Conservation (phyloP, 805 yeast genomes). For the Metschnikowia gelsemii region DNA sequence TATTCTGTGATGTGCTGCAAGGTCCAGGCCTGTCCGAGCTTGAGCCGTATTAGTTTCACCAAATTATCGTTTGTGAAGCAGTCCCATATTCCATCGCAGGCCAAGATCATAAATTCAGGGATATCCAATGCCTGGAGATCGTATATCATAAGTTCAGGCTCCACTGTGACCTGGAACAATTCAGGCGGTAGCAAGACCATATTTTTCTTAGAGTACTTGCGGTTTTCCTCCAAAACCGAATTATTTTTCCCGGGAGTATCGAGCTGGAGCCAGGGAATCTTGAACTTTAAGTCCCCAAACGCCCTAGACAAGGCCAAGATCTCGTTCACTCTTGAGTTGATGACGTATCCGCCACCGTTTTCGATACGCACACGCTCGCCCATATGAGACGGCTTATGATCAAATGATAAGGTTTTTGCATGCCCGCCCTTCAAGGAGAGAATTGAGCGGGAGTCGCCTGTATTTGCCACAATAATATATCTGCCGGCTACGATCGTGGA, state of each 20-base stretch:
- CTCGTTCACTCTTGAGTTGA: constrained; percentile 42
- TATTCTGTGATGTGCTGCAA: constrained; percentile 59
- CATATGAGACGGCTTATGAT: constrained; percentile 45
- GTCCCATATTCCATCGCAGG: constrained; percentile 51
- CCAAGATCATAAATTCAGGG: constrained; percentile 40
- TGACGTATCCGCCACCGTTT: constrained; percentile 39
- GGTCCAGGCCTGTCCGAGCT: constrained; percentile 55
- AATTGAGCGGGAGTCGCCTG: constrained; percentile 76
- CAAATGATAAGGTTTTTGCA: constrained; percentile 51
- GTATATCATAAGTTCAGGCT: constrained; percentile 42
- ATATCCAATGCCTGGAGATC: constrained; percentile 30
- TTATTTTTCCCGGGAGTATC: constrained; percentile 27
- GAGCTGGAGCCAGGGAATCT: constrained; percentile 35
- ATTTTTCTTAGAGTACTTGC: constrained; percentile 25
- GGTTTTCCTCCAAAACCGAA: constrained; percentile 29
- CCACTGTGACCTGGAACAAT: constrained; percentile 42
- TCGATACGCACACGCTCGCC: constrained; percentile 45
- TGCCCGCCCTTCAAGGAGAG: constrained; percentile 49
- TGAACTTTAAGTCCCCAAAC: constrained; percentile 45
- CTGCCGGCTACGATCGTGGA: constrained; percentile 31
- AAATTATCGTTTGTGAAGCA: constrained; percentile 55
- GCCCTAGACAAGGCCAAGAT: constrained; percentile 45
- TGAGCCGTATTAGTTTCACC: constrained; percentile 53
- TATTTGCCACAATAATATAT: constrained; percentile 58
- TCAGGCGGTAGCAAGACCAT: constrained; percentile 43